Evolutionary conservation across 139 green algal genomes (phyloP), one percentile per base, ranked within the genome.

Genomic region (Picocystis salinarum): DNA sequence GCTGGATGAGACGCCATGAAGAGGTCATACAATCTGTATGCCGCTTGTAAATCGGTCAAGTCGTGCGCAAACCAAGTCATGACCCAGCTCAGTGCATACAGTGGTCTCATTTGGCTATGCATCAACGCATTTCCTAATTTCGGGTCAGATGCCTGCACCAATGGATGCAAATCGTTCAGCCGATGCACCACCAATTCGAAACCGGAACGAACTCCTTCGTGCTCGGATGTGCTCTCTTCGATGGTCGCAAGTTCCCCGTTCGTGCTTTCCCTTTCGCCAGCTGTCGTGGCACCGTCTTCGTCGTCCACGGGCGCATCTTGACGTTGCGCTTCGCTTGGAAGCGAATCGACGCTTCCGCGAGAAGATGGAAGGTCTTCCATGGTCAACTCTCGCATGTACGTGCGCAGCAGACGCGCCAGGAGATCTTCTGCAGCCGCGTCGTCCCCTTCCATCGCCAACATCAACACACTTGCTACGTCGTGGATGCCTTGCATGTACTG

Each of bases 61-160:
- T 83, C 69, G 55, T 89, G 78, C 0, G 76, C 59, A 60, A 90
- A 93, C 80, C 82, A 93, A 17, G 80, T 93, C 41, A 93, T 78
- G 40, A 71, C 53, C 74, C 74, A 81, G 41, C 52, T 64, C 17
- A 75, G 30, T 17, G 62, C 61, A 54, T 58, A 62, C 17, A 56
- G 55, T 13, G 33, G 46, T 23, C 28, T 20, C 40, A 56, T n/a
- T 20, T 22, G 20, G 6, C 6, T 22, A 22, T 7, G 24, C 36
- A 42, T 6, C 36, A 7, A 7, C 6, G 36, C 6, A 28, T 22
- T 13, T 37, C 13, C 31, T 13, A 15, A 15, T 13, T 13, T 13
- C 13, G 13, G 31, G 13, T 37, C 31, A 37, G 13, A 37, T 15
- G 13, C 13, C 31, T 13, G 13, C 31, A 13, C 15, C 31, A 15